phyloP scores from a whole-genome alignment of 176 grass and related monocot genomes.

The Aegilops speltoides region DNA sequence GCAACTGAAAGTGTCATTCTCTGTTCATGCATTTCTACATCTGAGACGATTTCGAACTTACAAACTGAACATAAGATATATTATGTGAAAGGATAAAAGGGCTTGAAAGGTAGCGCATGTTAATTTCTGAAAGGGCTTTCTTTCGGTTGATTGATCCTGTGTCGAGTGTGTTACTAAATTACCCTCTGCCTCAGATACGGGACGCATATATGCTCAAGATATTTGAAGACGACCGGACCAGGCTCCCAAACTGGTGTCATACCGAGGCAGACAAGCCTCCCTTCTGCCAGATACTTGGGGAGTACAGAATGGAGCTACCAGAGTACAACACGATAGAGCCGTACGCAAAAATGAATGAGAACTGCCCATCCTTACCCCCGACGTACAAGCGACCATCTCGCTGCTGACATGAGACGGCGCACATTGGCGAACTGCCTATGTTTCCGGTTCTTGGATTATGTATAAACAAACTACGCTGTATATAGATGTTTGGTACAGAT shows the following conservation, averaged over 20 bases:
- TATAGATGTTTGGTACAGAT: conserved; percentile 21
- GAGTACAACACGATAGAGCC: conserved; percentile 85
- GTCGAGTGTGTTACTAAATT: not conserved
- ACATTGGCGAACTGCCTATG: not conserved
- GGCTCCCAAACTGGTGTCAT: conserved; percentile 82
- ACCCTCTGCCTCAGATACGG: conserved; percentile 53
- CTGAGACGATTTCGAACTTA: not conserved
- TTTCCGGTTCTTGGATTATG: conserved; percentile 6
- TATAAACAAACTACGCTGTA: conserved; percentile 21
- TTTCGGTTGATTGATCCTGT: not conserved
- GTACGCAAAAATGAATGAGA: conserved; percentile 91
- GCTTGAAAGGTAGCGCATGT: not conserved
- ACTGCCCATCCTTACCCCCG: conserved; percentile 86
- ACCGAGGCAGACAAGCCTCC: conserved; percentile 48
- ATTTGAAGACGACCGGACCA: conserved; percentile 61
- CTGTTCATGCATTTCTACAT: not conserved
- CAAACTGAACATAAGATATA: not conserved
- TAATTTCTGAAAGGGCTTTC: not conserved
- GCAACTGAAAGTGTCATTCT: not conserved
- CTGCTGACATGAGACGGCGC: conserved; percentile 45
- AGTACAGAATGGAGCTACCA: conserved; percentile 91
- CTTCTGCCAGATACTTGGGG: conserved; percentile 91
- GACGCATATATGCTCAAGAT: conserved; percentile 97
- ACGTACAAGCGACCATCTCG: conserved; percentile 56
- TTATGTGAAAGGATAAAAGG: not conserved